Conservation (phyloP, 257 asterid genomes). For the Nyctanthes arbortristis region DNA sequence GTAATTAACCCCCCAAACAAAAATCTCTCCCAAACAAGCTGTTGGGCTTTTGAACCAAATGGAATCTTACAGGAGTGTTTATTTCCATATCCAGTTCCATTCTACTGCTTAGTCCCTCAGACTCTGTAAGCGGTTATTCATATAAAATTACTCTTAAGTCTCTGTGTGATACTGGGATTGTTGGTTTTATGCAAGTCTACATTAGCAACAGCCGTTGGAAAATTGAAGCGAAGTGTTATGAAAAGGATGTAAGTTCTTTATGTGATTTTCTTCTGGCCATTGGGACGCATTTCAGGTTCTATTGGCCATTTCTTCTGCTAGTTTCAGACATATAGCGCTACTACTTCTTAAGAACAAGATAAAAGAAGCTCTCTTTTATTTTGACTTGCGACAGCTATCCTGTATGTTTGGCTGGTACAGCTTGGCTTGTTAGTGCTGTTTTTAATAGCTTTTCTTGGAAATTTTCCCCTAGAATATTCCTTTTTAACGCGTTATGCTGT, state of each 20-base stretch:
- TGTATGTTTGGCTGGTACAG: background rate
- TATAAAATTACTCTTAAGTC: background rate
- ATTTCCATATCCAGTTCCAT: background rate
- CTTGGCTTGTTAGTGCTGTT: background rate
- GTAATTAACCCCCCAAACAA: too few species aligned
- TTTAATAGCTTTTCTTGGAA: background rate
- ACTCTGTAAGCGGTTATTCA: background rate
- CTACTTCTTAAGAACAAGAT: background rate
- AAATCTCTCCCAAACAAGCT: too few species aligned
- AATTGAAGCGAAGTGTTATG: background rate
- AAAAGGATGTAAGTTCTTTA: background rate
- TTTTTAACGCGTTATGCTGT: constrained; percentile 11
- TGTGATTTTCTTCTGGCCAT: background rate
- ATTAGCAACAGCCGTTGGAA: background rate
- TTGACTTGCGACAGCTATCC: background rate
- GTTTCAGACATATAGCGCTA: background rate
- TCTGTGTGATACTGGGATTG: background rate
- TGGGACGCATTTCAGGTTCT: too few species aligned
- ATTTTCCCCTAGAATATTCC: background rate
- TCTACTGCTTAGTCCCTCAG: background rate
- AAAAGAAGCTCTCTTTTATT: background rate
- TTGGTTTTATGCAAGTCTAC: background rate
- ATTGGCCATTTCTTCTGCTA: background rate
- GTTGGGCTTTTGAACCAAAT: background rate
- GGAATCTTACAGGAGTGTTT: background rate